phyloP scores from a whole-genome alignment of 306 rosid species.

The Citrullus amarus region DNA sequence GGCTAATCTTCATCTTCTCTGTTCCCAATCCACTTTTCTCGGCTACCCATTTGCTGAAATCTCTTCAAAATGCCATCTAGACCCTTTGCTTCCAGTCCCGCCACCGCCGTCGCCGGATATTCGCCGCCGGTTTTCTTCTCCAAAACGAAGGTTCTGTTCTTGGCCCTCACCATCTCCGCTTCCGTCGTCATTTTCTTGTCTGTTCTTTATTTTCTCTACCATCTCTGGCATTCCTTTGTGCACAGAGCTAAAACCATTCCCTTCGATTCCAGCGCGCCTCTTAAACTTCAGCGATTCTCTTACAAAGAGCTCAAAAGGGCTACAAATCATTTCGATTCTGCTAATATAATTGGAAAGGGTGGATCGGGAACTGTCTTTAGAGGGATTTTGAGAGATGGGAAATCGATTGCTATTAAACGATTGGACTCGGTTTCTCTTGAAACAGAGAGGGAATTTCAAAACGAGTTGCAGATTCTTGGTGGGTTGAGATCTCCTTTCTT shows the following conservation, averaged over 20 bases:
- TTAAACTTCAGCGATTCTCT: conserved; percentile 69
- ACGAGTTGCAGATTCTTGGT: conserved; percentile 87
- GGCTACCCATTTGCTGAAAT: conserved; percentile 13
- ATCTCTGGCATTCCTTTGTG: conserved; percentile 56
- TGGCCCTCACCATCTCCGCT: conserved; percentile 73
- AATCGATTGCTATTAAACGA: conserved; percentile 64
- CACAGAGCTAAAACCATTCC: conserved; percentile 73
- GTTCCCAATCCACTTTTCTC: conserved; percentile 7
- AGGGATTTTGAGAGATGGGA: conserved; percentile 63
- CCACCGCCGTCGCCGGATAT: background rate
- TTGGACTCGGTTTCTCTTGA: conserved; percentile 57
- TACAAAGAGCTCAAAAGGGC: conserved; percentile 73
- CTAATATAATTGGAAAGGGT: conserved; percentile 82
- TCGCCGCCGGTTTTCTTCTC: conserved; percentile 27
- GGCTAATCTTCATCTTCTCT: conserved; percentile 1
- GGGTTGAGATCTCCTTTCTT: conserved; percentile 77
- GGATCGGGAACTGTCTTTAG: conserved; percentile 91
- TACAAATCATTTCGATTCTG: conserved; percentile 46
- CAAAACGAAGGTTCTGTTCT: conserved; percentile 51
- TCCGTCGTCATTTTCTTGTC: conserved; percentile 60
- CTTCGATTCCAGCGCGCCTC: conserved; percentile 65
- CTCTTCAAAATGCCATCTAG: conserved; percentile 61
- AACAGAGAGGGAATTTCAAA: conserved; percentile 81
- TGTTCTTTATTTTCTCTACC: conserved; percentile 62
- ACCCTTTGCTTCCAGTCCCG: conserved; percentile 27